Conservation (phyloP, 306 rosid species). For the Ammopiptanthus mongolicus region DNA sequence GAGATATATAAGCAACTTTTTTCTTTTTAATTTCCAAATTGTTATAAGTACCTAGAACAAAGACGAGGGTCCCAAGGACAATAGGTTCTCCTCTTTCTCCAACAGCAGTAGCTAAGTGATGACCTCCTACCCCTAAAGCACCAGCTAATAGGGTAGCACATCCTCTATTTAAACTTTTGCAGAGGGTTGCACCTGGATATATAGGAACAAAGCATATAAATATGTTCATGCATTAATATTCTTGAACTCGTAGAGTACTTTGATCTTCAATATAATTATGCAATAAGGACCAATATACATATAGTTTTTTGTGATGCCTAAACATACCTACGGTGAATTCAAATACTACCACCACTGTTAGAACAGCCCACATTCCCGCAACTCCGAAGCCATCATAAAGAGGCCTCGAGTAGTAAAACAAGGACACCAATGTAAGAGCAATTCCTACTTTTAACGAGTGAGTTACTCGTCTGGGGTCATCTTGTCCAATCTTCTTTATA, state of each 20-base stretch:
- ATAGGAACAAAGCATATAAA: background rate
- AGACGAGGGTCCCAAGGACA: conserved; percentile 70
- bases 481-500: conserved; percentile 60
- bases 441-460: conserved; percentile 91
- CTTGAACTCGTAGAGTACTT: background rate
- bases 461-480: conserved; percentile 79
- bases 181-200: conserved; percentile 69
- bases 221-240: background rate
- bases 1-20: background rate
- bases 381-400: conserved; percentile 79
- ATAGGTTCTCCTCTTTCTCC: conserved; percentile 65
- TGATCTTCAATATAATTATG: background rate
- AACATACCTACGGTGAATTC: conserved; percentile 84
- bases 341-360: conserved; percentile 81
- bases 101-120: conserved; percentile 54
- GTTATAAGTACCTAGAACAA: conserved; percentile 55
- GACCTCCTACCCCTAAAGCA: conserved; percentile 79
- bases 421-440: conserved; percentile 83
- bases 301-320: background rate
- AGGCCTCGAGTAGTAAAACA: conserved; percentile 64
- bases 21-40: background rate
- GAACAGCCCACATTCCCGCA: conserved; percentile 91
- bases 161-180: conserved; percentile 77
- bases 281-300: background rate
- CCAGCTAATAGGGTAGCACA: conserved; percentile 74